Conservation (phyloP, 306 rosid species). For the Abrus precatorius region DNA sequence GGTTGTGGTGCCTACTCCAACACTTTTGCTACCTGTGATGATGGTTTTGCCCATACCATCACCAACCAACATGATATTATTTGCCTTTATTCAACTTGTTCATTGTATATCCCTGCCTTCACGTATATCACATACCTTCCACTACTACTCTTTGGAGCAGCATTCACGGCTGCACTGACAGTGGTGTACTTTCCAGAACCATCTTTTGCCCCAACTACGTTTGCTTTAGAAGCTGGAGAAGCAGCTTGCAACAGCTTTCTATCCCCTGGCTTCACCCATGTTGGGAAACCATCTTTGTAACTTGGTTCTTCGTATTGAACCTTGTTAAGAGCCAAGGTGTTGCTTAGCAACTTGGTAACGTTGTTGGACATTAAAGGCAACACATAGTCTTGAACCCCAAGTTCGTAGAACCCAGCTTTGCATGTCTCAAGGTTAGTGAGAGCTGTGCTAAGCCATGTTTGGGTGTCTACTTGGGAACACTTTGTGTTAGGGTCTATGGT, state of each 20-base stretch:
- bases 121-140: slow-evolving; percentile 76
- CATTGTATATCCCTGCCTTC: slow-evolving; percentile 71
- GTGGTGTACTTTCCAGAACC: slow-evolving; percentile 72
- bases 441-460: slow-evolving; percentile 79
- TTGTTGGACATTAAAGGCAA: slow-evolving; percentile 65
- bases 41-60: slow-evolving; percentile 81
- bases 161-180: slow-evolving; percentile 58
- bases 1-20: slow-evolving; percentile 81
- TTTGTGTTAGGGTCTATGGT: slow-evolving; percentile 50
- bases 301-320: slow-evolving; percentile 44
- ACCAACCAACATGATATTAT: slow-evolving; percentile 73
- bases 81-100: slow-evolving; percentile 63
- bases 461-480: slow-evolving; percentile 59
- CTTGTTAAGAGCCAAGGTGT: slow-evolving; percentile 69
- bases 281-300: slow-evolving; percentile 63
- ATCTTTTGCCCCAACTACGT: slow-evolving; percentile 70
- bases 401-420: slow-evolving; percentile 60
- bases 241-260: slow-evolving; percentile 65
- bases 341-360: slow-evolving; percentile 69
- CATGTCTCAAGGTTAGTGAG: slow-evolving; percentile 77
- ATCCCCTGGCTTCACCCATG: slow-evolving; percentile 74
- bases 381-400: slow-evolving; percentile 58
- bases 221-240: slow-evolving; percentile 52
- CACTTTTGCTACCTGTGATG: slow-evolving; percentile 78
- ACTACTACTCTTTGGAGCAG: slow-evolving; percentile 53